A percentile compares a stretch with the other conserved stretches of the same genome.
Conservation (phyloP, 805 yeast genomes). For the Cyberlindnera lachancei region DNA sequence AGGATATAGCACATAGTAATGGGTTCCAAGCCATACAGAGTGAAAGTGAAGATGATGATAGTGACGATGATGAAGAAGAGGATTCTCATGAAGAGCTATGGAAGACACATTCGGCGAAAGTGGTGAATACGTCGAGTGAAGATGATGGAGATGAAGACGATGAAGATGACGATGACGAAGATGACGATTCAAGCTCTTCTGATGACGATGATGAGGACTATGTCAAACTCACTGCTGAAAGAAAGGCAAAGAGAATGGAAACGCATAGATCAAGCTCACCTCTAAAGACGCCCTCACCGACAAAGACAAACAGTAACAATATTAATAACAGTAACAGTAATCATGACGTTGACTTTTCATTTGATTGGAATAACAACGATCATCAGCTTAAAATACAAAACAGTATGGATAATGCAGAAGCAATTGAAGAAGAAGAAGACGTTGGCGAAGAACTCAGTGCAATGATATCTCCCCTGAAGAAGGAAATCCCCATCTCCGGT, state of each 20-base stretch:
- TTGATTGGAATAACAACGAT: constrained; percentile 35
- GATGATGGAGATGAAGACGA: constrained; percentile 28
- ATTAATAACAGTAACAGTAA: too few relatives aligned
- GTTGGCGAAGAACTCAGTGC: constrained; percentile 47
- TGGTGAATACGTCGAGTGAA: constrained; percentile 27
- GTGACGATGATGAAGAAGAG: constrained; percentile 20
- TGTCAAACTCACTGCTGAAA: constrained; percentile 62
- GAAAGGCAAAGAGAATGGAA: constrained; percentile 49
- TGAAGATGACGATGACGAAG: constrained; percentile 28
- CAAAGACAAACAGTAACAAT: too few relatives aligned
- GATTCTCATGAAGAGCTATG: constrained; percentile 22
- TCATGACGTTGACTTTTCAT: constrained; percentile 34
- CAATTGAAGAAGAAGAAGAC: constrained; percentile 55
- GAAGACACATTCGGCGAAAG: constrained; percentile 21
- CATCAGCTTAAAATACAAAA: constrained; percentile 22
- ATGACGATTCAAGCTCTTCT: constrained; percentile 39
- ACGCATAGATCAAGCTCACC: constrained; percentile 32
- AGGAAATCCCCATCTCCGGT: constrained; percentile 11
- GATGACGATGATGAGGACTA: constrained; percentile 70
- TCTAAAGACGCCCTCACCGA: constrained; percentile 16
- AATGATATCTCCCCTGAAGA: constrained; percentile 11
- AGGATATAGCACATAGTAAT: constrained; percentile 15
- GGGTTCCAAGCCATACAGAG: constrained; percentile 29
- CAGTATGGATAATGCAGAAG: too few relatives aligned
- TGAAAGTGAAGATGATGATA: constrained; percentile 22